phyloP scores from a whole-genome alignment of 2,329 filamentous ascomycete species.

The Pseudocercospora fijiensis region DNA sequence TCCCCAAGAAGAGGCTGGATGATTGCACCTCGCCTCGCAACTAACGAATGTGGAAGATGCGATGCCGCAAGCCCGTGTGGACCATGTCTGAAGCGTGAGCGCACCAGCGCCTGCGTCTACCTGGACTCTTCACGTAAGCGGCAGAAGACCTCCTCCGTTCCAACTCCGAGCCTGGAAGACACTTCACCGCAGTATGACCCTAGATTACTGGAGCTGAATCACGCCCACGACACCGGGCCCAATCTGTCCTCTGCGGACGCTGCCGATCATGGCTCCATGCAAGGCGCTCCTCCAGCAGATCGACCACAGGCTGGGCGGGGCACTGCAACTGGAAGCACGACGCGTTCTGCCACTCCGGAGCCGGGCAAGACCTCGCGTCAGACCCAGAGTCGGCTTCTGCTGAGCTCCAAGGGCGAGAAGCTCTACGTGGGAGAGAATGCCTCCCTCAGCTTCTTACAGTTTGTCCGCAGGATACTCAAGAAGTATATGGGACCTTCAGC shows the following conservation, averaged over 20 bases:
- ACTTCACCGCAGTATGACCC: slow-evolving; percentile 21
- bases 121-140: slow-evolving; percentile 26
- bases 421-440: slow-evolving; percentile 54
- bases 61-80: slow-evolving; percentile 27
- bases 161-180: slow-evolving; percentile 25
- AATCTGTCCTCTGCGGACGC: neutral
- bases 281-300: slow-evolving; percentile 4
- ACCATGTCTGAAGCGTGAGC: slow-evolving; percentile 25
- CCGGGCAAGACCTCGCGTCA: slow-evolving; percentile 20
- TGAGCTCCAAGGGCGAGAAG: slow-evolving; percentile 55
- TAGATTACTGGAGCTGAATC: slow-evolving; percentile 3
- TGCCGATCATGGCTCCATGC: slow-evolving; percentile 5
- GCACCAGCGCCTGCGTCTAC: slow-evolving; percentile 24
- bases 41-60: neutral
- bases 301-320: slow-evolving; percentile 7
- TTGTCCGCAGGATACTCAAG: slow-evolving; percentile 50
- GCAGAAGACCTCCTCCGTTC: slow-evolving; percentile 24
- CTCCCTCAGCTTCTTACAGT: slow-evolving; percentile 57
- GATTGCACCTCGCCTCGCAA: too few species aligned
- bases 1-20: neutral
- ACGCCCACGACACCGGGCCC: neutral
- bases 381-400: slow-evolving; percentile 46
- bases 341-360: slow-evolving; percentile 21
- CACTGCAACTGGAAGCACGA: slow-evolving; percentile 15
- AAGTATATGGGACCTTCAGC: slow-evolving; percentile 56